Base-by-base conservation (phyloP, 1,139 yeast species). In the Protomyces lactucae-debilis region DNA sequence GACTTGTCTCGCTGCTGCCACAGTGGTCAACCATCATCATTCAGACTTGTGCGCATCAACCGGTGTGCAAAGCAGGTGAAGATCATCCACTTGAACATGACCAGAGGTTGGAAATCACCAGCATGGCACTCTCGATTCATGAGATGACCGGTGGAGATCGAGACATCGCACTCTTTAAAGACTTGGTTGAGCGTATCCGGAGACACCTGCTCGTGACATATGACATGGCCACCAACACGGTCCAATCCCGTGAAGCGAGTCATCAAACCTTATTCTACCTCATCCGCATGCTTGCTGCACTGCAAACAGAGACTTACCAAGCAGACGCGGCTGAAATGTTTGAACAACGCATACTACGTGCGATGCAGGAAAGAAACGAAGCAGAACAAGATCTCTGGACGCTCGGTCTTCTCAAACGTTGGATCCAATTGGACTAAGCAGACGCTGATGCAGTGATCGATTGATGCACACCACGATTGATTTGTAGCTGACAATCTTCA, bases 401-500 rank as follows among this genome's bases (percentile, higher is more conserved):
- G 18, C 48, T 43, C 48, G 48, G 48, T 43, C 25, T 43, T 5
- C 23, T 18, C 21, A 43, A 43, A 10, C 21, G 9, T 14, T 43
- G 48, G 48, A 43, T 43, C 25, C 12, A n/a, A 10, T 18, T 43
- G 8, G 12, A n/a, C 25, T 18, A 43, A 1, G 28, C 21, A n/a
- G 48, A 14, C 4, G 43, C 16, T 12, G 43, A 10, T 10, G 48
- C 21, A 14, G 48, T 14, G 36, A 51, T 21, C 66, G 32, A 67
- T 57, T 23, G 68, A 65, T 25, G 70, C 21, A 59, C 63, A 32
- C 63, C 63, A 37, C 63, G 67, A 67, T 90, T 91, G 71, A 93
- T 87, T 77, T 93, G 98, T 67, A 93, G 79, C 79, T 88, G 88
- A 75, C 92, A 93, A 76, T 92, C 98, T 75, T 87, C 87, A 68